Conservation (phyloP, 2,329 filamentous ascomycete species). For the Colletotrichum sp. region DNA sequence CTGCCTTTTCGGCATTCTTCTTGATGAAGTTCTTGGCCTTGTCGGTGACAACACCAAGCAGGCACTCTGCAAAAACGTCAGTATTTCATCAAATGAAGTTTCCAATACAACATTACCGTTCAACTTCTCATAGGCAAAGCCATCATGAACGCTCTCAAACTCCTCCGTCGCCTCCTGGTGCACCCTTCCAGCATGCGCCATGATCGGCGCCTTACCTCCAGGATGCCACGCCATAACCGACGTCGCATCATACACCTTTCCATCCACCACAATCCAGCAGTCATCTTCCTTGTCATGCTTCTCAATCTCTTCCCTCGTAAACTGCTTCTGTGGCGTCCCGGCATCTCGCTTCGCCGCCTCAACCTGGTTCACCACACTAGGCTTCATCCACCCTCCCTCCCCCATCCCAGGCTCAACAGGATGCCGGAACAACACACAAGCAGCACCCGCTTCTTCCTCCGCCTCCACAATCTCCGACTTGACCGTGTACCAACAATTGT, state of each 20-base stretch:
- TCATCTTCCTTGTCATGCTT: slow-evolving; percentile 52
- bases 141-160: slow-evolving; percentile 56
- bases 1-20: slow-evolving; percentile 42
- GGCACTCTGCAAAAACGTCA: slow-evolving; percentile 44
- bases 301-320: slow-evolving; percentile 58
- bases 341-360: slow-evolving; percentile 47
- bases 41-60: slow-evolving; percentile 52
- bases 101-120: too few species aligned
- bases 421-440: slow-evolving; percentile 47
- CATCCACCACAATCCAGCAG: slow-evolving; percentile 59
- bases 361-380: slow-evolving; percentile 48
- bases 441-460: slow-evolving; percentile 31
- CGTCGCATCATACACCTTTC: slow-evolving; percentile 56
- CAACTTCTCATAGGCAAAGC: slow-evolving; percentile 54
- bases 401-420: slow-evolving; percentile 48
- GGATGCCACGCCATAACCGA: slow-evolving; percentile 54
- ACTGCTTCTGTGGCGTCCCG: slow-evolving; percentile 51
- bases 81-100: too few species aligned
- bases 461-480: slow-evolving; percentile 41
- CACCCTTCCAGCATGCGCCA: slow-evolving; percentile 54
- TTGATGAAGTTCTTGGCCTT: slow-evolving; percentile 53
- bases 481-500: slow-evolving; percentile 56
- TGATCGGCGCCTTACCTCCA: slow-evolving; percentile 51
- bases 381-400: slow-evolving; percentile 56
- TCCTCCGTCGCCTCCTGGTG: slow-evolving; percentile 53